Evolutionary conservation across 2,329 filamentous ascomycete genomes (phyloP).

Genomic region (Cladorrhinum sp.): DNA sequence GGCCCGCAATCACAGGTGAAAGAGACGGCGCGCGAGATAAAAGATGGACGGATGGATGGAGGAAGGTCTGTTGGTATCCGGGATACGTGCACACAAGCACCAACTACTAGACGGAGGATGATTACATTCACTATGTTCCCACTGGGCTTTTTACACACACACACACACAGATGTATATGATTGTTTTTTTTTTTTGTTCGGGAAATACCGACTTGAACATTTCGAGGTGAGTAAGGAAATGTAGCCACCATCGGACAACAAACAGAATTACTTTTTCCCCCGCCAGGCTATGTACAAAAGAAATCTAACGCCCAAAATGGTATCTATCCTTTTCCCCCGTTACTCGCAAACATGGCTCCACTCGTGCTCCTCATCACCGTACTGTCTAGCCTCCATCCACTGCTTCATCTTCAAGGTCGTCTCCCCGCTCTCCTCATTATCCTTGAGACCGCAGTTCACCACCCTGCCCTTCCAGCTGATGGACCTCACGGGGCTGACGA

Average conservation of each 20-base stretch:
- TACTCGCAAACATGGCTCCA: constrained; percentile 68
- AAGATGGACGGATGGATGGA: neutral
- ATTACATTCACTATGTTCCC: neutral
- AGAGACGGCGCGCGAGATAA: no score
- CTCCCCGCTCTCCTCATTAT: constrained; percentile 81
- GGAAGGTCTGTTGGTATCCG: neutral
- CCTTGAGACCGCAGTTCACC: constrained; percentile 78
- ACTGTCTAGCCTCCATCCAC: constrained; percentile 95
- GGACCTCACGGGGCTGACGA: constrained; percentile 83
- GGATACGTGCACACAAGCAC: neutral
- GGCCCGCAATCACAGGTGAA: no score
- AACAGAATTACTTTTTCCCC: neutral
- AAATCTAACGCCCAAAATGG: constrained; percentile 3
- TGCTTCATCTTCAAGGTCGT: constrained; percentile 84
- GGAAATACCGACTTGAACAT: no score
- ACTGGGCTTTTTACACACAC: neutral
- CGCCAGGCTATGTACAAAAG: constrained; percentile 11
- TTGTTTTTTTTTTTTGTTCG: neutral
- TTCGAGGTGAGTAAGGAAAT: no score
- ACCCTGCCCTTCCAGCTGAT: constrained; percentile 84
- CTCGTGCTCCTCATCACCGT: constrained; percentile 85
- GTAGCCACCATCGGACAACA: no score
- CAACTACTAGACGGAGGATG: neutral
- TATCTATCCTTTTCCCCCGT: neutral
- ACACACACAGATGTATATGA: constrained; percentile 11